A percentile compares a stretch with the other conserved stretches of the same genome.
Conservation (phyloP, 2,329 filamentous ascomycete genomes). For the Colletotrichum cordylinicola region DNA sequence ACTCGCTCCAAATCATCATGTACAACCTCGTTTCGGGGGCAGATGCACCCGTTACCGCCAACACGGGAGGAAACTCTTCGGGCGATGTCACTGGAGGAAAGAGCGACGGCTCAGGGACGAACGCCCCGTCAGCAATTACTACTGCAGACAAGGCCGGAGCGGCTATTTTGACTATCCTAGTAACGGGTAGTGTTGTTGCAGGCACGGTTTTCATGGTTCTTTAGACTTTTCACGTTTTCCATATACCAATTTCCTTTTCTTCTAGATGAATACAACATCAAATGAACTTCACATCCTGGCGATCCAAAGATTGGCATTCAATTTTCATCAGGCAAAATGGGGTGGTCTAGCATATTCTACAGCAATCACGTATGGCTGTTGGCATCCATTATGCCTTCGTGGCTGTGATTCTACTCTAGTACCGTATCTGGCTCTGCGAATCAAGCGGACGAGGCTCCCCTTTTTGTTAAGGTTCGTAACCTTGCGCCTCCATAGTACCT, state of each 20-base stretch:
- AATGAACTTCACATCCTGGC: not conserved
- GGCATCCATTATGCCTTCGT: not conserved
- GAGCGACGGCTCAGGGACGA: not conserved
- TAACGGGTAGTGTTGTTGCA: slow-evolving; percentile 52
- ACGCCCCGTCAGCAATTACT: slow-evolving; percentile 37
- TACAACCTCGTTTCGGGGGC: slow-evolving; percentile 50
- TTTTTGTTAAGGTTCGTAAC: not conserved
- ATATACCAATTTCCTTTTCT: not conserved
- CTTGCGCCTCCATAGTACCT: not conserved
- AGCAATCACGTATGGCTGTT: too few species aligned
- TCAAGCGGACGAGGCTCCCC: not conserved
- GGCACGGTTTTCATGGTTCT: not conserved
- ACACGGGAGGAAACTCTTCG: slow-evolving; percentile 57
- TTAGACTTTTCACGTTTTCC: not conserved
- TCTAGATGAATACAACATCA: not conserved
- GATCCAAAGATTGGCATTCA: not conserved
- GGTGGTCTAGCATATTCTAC: too few species aligned
- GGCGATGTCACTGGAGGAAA: slow-evolving; percentile 37
- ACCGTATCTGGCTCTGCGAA: not conserved
- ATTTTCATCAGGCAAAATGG: too few species aligned
- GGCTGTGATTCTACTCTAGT: not conserved
- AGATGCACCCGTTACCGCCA: slow-evolving; percentile 46
- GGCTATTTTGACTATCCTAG: slow-evolving; percentile 64
- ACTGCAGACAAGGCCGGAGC: slow-evolving; percentile 73
- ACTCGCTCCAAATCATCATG: slow-evolving; percentile 56